Evolutionary conservation across 2,329 filamentous ascomycete genomes (phyloP), one percentile per base, ranked within the genome.

Genomic region (Monilinia polystroma): DNA sequence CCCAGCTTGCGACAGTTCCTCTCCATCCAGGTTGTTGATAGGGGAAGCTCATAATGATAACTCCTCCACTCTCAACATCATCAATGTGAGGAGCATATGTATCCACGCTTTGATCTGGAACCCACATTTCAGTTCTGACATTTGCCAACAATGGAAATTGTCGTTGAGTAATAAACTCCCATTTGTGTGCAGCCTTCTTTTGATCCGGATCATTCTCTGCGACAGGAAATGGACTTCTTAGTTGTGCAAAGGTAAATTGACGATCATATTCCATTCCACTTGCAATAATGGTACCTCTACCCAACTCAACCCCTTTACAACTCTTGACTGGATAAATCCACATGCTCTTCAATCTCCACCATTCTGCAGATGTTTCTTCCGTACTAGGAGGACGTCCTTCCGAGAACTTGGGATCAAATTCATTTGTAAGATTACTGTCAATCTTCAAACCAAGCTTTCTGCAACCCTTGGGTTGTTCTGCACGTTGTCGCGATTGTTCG

Each of bases 251-350:
- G 58, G 87, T 89, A 80, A 93, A 96, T 72, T 94, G 85, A 7
- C 92, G 86, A 78, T 97, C 93, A 77, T 90, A 90, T 75, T 89
- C 85, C 66, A 96, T 82, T 2, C 93, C 92, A 2, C 85, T 86
- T 7, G 85, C 80, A 56, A 91, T 78, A 20, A 95, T 83, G 64
- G 85, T 84, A 68, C 85, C 85, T 68, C 83, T 80, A 63, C 84
- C 79, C 57, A 97, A 78, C 78, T 95, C 91, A 65, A 96, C 87
- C 38, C 90, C 90, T 66, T 81, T 82, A 76, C 92, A 96, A 66
- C 90, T 92, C 79, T 96, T 94, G 76, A 97, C 80, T 0, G 93
- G 93, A 77, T 95, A 94, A 68, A 93, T 84, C 79, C 88, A 89
- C 63, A 96, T 81, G 66, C 90, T 90, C 76, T 92, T 88, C 58